Evolutionary conservation across 2,329 filamentous ascomycete genomes (phyloP).

Genomic region (Neofusicoccum laricinum): DNA sequence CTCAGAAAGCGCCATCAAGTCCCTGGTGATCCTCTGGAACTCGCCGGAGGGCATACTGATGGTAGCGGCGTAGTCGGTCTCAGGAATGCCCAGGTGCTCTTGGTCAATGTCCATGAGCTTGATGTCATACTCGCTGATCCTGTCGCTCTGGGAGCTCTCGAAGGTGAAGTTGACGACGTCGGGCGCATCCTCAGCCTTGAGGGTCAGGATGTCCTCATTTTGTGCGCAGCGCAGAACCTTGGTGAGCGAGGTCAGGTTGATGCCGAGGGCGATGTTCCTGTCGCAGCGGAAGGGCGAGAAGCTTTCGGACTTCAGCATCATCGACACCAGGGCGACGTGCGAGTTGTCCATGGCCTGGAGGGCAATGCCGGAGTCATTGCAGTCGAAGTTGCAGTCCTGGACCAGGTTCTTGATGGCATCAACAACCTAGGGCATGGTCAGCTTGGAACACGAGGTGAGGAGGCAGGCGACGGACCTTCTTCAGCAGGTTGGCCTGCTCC

Average conservation of each 20-base stretch:
- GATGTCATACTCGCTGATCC: conserved; percentile 97
- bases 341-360: conserved; percentile 99
- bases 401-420: conserved; percentile 99
- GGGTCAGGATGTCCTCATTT: conserved; percentile 88
- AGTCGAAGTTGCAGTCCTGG: conserved; percentile 99
- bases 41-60: conserved; percentile 85
- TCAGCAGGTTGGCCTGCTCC: conserved; percentile 88
- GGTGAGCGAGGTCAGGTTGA: conserved; percentile 94
- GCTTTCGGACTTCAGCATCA: conserved; percentile 94
- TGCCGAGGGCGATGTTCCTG: conserved; percentile 95
- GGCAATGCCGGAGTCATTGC: conserved; percentile 98
- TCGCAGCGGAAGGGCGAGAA: conserved; percentile 97
- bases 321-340: conserved; percentile 96
- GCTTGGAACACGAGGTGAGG: conserved; percentile 4
- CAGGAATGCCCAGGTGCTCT: conserved; percentile 96
- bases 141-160: conserved; percentile 83
- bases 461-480: conserved; percentile 64
- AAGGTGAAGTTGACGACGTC: conserved; percentile 95
- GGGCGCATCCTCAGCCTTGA: conserved; percentile 96
- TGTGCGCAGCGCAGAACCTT: conserved; percentile 95
- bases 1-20: conserved; percentile 88
- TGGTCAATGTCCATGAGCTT: conserved; percentile 99
- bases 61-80: conserved; percentile 95
- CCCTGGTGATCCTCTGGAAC: conserved; percentile 92
- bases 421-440: conserved; percentile 65